These are phyloP conservation scores for Fusarium nelsonii DNA, from an alignment of 2,329 filamentous ascomycete species.

Conservation along the genomic window DNA sequence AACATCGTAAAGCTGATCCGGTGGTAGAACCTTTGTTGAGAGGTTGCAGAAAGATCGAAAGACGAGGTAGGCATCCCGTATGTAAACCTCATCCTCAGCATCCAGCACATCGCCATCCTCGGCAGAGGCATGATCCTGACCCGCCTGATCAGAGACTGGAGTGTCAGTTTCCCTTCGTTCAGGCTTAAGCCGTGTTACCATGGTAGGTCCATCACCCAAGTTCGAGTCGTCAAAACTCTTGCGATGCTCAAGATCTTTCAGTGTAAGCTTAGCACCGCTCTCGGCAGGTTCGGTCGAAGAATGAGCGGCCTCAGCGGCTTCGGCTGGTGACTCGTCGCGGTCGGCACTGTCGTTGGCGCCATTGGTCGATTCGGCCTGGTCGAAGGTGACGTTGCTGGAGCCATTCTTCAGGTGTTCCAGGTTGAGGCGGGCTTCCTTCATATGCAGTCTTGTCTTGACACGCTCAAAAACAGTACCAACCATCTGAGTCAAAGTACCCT, in stretches of 20 bases:
- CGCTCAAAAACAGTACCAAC: conserved; percentile 97
- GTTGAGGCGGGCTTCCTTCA: conserved; percentile 83
- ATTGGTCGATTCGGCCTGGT: conserved; percentile 58
- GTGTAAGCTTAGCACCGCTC: conserved; percentile 68
- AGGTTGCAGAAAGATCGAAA: conserved; percentile 98
- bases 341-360: conserved; percentile 56
- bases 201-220: conserved; percentile 74
- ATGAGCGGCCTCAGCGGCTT: conserved; percentile 44
- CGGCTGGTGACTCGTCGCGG: conserved; percentile 52
- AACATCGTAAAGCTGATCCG: conserved; percentile 92
- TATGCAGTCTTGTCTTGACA: conserved; percentile 85
- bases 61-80: conserved; percentile 95
- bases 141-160: conserved; percentile 67
- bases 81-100: conserved; percentile 92
- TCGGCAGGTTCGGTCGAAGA: conserved; percentile 49
- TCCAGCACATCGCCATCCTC: conserved; percentile 72
- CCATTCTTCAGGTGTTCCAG: conserved; percentile 64
- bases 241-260: conserved; percentile 75
- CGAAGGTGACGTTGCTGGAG: conserved; percentile 65
- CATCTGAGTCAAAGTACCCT: conserved; percentile 98
- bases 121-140: conserved; percentile 65
- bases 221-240: conserved; percentile 78
- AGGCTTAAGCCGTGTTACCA: conserved; percentile 72
- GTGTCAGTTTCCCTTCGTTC: conserved; percentile 55
- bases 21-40: conserved; percentile 89